phyloP scores from a whole-genome alignment of 805 yeast species.

The Blastobotrys terrestris region DNA sequence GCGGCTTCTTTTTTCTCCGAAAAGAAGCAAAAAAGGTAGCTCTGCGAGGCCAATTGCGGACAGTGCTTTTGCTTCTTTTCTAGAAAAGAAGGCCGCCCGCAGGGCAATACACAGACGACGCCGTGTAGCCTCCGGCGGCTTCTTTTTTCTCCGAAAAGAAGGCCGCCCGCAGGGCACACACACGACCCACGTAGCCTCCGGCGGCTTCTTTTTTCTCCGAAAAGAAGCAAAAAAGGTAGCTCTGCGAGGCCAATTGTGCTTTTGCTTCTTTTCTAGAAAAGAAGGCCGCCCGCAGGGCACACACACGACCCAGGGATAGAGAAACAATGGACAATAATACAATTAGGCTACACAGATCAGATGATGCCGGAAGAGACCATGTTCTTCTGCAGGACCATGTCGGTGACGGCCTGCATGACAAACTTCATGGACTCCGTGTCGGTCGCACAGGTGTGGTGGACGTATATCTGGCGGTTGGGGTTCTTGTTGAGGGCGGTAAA shows the following conservation, averaged over 20 bases:
- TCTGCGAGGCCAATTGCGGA: background rate
- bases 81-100: background rate
- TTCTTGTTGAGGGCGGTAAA: slow-evolving; percentile 59
- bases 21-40: background rate
- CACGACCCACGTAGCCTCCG: background rate
- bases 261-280: background rate
- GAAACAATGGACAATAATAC: background rate
- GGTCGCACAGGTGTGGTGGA: slow-evolving; percentile 93
- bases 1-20: background rate
- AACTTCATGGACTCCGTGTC: slow-evolving; percentile 85
- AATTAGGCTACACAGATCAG: slow-evolving; percentile 25
- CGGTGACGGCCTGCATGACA: slow-evolving; percentile 88
- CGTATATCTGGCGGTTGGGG: slow-evolving; percentile 70
- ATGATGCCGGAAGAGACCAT: slow-evolving; percentile 71
- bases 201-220: background rate
- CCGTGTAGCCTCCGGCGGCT: background rate
- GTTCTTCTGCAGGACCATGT: slow-evolving; percentile 79
- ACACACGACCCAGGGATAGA: background rate
- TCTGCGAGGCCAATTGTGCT: background rate
- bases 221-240: background rate
- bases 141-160: background rate
- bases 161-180: background rate
- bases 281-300: background rate
- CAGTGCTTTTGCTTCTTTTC: background rate
- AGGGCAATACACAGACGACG: background rate